A percentile compares a stretch with the other conserved stretches of the same genome.
These are phyloP conservation scores for Ogataea ganodermae DNA, from an alignment of 805 yeast species.

Conservation along the genomic window DNA sequence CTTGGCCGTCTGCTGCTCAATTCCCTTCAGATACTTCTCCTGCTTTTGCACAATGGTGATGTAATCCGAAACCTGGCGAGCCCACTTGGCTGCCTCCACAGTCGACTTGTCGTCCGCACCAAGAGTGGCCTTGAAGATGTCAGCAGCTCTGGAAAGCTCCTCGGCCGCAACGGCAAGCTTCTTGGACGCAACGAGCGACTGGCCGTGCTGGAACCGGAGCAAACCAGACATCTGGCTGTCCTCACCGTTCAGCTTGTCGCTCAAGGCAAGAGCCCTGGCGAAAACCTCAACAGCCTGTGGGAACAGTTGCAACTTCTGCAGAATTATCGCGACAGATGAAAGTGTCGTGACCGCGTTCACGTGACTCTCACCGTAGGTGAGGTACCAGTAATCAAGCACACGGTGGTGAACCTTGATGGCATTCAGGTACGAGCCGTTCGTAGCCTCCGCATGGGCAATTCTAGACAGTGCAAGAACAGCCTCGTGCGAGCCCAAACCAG, in stretches of 20 bases:
- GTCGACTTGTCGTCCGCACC: constrained; percentile 73
- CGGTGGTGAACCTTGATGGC: constrained; percentile 63
- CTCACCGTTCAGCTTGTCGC: constrained; percentile 55
- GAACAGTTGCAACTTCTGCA: constrained; percentile 53
- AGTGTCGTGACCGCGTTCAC: constrained; percentile 69
- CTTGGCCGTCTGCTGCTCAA: constrained; percentile 25
- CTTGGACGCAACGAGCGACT: constrained; percentile 52
- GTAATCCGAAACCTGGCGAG: constrained; percentile 53
- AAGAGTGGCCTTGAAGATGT: constrained; percentile 53
- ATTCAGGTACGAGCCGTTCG: constrained; percentile 57
- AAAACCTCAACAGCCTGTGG: constrained; percentile 55
- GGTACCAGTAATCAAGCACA: constrained; percentile 59
- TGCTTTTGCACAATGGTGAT: constrained; percentile 48
- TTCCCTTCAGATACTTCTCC: constrained; percentile 37
- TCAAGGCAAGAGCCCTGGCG: constrained; percentile 52
- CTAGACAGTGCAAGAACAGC: constrained; percentile 71
- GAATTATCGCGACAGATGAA: constrained; percentile 59
- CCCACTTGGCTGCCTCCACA: constrained; percentile 67
- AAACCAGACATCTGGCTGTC: constrained; percentile 63
- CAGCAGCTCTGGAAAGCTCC: constrained; percentile 56
- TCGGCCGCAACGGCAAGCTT: constrained; percentile 59
- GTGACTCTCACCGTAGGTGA: constrained; percentile 62
- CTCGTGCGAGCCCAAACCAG: constrained; percentile 80
- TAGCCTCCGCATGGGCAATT: constrained; percentile 70
- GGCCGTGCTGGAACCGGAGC: constrained; percentile 68